Base-by-base conservation (phyloP, 805 yeast species). In the Yarrowia bubula region DNA sequence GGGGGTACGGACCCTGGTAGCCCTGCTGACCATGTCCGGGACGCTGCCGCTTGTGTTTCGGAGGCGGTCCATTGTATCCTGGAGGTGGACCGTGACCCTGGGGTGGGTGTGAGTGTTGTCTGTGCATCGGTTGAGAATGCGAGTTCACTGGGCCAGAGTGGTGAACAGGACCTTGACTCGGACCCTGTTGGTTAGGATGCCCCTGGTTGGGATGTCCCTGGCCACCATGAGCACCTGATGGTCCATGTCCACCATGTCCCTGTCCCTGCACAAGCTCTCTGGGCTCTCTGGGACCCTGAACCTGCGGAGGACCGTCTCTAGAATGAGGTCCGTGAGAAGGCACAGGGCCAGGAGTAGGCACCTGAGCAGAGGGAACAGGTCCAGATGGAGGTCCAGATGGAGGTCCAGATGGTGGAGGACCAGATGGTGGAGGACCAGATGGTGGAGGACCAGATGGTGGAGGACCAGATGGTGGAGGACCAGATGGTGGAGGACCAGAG, bases 1-100 rank as follows among this genome's bases (percentile, higher is more conserved):
- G 31, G 18, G 57, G 57, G 18, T 48, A 48, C 4, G 53, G 53
- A 17, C 57, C 58, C 58, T 51, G 58, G 33, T 51, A 38, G 33
- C 43, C 31, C 53, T 33, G 39, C 39, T 48, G 53, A 10, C 53
- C 53, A 15, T 32, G 53, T 35, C 38, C 38, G 10, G 55, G 41
- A 17, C 55, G 55, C 2, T 13, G 31, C 14, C 55, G 41, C 55
- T 48, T 48, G 55, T 48, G 55, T 13, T 48, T 48, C 2, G 41
- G 41, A 7, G 55, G 55, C 15, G 55, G 55, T 1, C 60, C 60
- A 5, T 51, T 31, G 44, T 38, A 38, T 1, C 60, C 44, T 8
- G 42, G 60, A 39, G 46, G 44, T 4, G 61, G 61, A 15, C 37
- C 58, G 32, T 37, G 43, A n/a, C n/a, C n/a, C 14, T 35, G 39